Percentiles rank a stretch among this genome's conserved stretches.
Evolutionary conservation across 1,284 basidiomycete genomes (phyloP).

Genomic region (Fomitopsis schrenkii): DNA sequence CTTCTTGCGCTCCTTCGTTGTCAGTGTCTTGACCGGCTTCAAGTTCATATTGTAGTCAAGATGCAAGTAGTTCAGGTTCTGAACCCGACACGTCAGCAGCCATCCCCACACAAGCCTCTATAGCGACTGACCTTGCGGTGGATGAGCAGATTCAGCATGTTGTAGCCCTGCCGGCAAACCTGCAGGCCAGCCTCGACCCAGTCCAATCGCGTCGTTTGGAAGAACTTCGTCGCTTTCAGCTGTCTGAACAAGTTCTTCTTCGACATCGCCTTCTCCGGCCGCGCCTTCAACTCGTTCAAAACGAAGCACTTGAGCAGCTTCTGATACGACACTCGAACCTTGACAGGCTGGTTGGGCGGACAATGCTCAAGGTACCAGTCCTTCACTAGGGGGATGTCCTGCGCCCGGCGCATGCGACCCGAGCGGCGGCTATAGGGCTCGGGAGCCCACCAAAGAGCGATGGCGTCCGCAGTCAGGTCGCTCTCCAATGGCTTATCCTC

Average conservation of each 20-base stretch:
- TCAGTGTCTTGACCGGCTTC: constrained; percentile 98
- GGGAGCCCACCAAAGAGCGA: constrained; percentile 98
- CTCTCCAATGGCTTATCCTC: constrained; percentile 80
- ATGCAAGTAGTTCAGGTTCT: constrained; percentile 96
- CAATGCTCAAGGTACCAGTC: constrained; percentile 99
- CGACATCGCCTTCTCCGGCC: constrained; percentile 93
- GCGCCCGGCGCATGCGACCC: constrained; percentile 89
- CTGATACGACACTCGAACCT: constrained; percentile 99
- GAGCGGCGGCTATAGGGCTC: constrained; percentile 94
- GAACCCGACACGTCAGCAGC: constrained; percentile 7
- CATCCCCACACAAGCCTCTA: background rate
- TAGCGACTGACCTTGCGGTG: constrained; percentile 80
- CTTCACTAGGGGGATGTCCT: constrained; percentile 95
- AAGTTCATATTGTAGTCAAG: constrained; percentile 94
- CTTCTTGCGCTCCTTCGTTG: constrained; percentile 99
- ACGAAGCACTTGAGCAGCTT: constrained; percentile 97
- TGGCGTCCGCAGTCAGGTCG: constrained; percentile 93
- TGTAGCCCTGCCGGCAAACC: constrained; percentile 98
- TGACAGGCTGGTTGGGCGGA: constrained; percentile 93
- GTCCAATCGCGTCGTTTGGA: constrained; percentile 96
- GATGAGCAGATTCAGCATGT: constrained; percentile 98
- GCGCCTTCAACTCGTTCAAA: constrained; percentile 87
- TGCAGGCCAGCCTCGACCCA: constrained; percentile 99
- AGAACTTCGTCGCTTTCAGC: constrained; percentile 98
- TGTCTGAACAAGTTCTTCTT: constrained; percentile 97